Base-by-base conservation (phyloP, 305 asterid species). In the Solanum chacoense region DNA sequence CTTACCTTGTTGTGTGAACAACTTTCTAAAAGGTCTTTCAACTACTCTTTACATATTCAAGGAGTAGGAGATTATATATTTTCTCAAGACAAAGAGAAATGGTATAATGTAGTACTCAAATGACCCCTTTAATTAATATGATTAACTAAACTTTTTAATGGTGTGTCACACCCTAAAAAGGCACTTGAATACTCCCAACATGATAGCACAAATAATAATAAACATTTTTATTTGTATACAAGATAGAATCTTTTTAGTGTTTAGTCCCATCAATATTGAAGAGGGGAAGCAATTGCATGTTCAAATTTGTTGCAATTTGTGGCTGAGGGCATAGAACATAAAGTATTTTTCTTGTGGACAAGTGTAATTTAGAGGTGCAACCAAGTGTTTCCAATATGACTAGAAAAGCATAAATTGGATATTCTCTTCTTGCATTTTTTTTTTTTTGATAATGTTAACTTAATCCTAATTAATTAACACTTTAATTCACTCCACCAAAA, bases 341-440 rank as follows among this genome's bases (percentile, higher is more conserved):
- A 90, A 88, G 73, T 65, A 76, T 4, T 81, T 29, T 34, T 75
- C 5, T 22, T 40, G 24, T 40, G 20, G 84, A 89, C 88, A 85
- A 71, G 45, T 75, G 89, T 90, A 38, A 22, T 69, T 31, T 34
- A 28, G 36, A 84, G 36, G 31, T 67, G 86, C 88, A 63, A 86
- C 89, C 89, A 90, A 88, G 85, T 86, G 88, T 88, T 90, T 38
- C 65, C 89, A 89, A 83, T 87, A 35, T 42, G 87, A 90, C 87
- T 84, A 88, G 91, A 89, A 91, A 86, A 89, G 92, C 91, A 90
- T 84, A 89, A 83, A 78, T 35, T 45, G 84, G 80, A 90, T 91
- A 92, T 92, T 90, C 90, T 63, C 38, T n/a, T 50, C 65, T n/a
- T 72, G 88, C 86, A 85, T 8, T 74, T 42, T 65, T 80, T 85